Evolutionary conservation across 345 rosid species (phyloP), one percentile per base, ranked within the genome.

Genomic region (Gossypioides kirkii): DNA sequence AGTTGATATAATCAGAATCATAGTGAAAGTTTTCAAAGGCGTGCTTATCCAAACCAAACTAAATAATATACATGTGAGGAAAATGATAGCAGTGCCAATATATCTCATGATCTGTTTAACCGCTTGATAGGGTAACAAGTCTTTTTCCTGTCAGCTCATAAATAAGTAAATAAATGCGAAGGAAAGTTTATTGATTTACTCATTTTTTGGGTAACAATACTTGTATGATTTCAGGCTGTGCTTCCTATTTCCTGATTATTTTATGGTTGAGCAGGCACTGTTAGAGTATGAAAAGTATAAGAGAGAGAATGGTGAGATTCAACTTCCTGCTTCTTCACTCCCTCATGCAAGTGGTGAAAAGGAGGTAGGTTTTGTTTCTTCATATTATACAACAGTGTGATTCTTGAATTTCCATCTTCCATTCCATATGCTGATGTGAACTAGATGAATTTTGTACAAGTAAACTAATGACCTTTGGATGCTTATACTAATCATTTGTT

Each of bases 271-370:
- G 58, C 87, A 93, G 98, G 86, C 98, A 71, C 90, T 93, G 32
- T 81, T 93, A 77, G 98, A 93, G 81, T 93, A 89, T 81, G 98
- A 93, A 78, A 93, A 86, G 82, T 73, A 80, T 82, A 84, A 88
- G 77, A 85, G 82, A 73, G 81, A 82, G 79, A 88, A 56, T 49
- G 95, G 98, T 46, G 94, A 87, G 80, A 89, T 93, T 74, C 86
- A 85, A 74, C 91, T 93, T 71, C 93, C 90, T 69, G 82, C 80
- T 58, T 80, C 90, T 43, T 81, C 95, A 42, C 70, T 70, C 71
- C 82, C 80, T 76, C 89, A 83, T 70, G 42, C 87, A 11, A 82
- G 76, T 76, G 83, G 81, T 78, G 93, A 86, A 78, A 91, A 91
- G 55, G 97, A 91, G 97, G 98, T 89, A 85, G 23, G 3, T 62